Evolutionary conservation across 2,329 filamentous ascomycete species (phyloP), one percentile per base, ranked within the genome.

Genomic region (Calonectria honghensis): DNA sequence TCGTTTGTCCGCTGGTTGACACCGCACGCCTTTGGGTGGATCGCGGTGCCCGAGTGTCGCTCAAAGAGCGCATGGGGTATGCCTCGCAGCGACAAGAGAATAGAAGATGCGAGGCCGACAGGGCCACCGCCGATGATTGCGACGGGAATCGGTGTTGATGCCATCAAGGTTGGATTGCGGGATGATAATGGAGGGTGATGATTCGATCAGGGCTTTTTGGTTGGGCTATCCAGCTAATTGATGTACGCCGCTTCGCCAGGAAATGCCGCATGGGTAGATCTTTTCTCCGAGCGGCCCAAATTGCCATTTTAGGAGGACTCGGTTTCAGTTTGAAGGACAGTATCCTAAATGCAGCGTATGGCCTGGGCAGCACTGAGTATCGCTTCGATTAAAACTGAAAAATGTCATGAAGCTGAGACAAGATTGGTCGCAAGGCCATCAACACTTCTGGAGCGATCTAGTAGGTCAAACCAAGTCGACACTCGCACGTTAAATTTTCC

Each of bases 1-100:
- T 70, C 68, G 32, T 52, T 70, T 32, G 68, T 70, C 14, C 57
- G 68, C 24, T 70, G 68, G 57, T 70, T 70, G 37, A 70, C 52
- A 35, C 68, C 68, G 57, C 45, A 51, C 2, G 68, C 68, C 16
- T 70, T 70, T 5, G 68, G 68, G 35, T 70, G 68, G 35, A 70
- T 70, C 2, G 68, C 61, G 6, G 68, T 70, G 18, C 45, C 27
- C 5, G 57, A n/a, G 35, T 70, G 57, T 29, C 68, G 54, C 32
- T 70, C 68, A 18, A 64, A 70, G 3, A 70, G 68, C 3, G 32
- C 68, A 32, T 70, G 68, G 6, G 54, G 57, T 10, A 70, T 64
- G 9, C 68, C 68, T 27, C 57, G 48, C 41, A 64, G 27, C 3
- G 68, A 70, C 20, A 70, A 45, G 24, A 70, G 52, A 4, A 63